Evolutionary conservation across 768 basidiomycete species (phyloP).

Genomic region (Cubamyces sp.): DNA sequence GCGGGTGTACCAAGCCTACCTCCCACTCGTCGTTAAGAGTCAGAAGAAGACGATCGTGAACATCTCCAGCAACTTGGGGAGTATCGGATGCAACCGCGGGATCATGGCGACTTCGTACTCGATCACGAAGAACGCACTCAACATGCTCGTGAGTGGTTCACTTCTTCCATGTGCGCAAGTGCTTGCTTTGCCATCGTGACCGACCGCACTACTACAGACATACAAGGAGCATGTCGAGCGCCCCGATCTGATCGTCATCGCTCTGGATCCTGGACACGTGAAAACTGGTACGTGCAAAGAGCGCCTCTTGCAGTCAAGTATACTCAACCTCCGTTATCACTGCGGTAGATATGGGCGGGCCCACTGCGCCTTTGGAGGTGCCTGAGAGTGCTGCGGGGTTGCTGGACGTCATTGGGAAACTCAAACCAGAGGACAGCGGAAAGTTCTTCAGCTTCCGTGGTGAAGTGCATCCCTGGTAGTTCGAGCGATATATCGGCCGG

Average conservation of each 20-base stretch:
- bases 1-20: slow-evolving; percentile 38
- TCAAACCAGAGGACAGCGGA: too few species aligned
- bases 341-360: too few species aligned
- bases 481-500: too few species aligned
- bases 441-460: too few species aligned
- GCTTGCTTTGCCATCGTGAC: neutral
- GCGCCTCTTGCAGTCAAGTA: too few species aligned
- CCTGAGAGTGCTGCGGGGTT: too few species aligned
- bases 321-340: too few species aligned
- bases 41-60: slow-evolving; percentile 39
- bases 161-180: too few species aligned
- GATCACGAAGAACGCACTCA: slow-evolving; percentile 41
- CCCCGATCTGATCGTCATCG: slow-evolving; percentile 21
- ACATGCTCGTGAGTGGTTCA: slow-evolving; percentile 10
- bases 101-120: slow-evolving; percentile 35
- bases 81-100: slow-evolving; percentile 33
- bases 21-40: slow-evolving; percentile 38
- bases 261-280: slow-evolving; percentile 23
- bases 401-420: too few species aligned
- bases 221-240: slow-evolving; percentile 22
- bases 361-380: too few species aligned
- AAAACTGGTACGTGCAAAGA: slow-evolving; percentile 17
- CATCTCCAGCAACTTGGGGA: slow-evolving; percentile 37
- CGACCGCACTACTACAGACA: slow-evolving; percentile 7
- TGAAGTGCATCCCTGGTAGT: too few species aligned